Evolutionary conservation across 805 yeast species (phyloP), one percentile per base, ranked within the genome.

Genomic region (Cyberlindnera bimundalis): DNA sequence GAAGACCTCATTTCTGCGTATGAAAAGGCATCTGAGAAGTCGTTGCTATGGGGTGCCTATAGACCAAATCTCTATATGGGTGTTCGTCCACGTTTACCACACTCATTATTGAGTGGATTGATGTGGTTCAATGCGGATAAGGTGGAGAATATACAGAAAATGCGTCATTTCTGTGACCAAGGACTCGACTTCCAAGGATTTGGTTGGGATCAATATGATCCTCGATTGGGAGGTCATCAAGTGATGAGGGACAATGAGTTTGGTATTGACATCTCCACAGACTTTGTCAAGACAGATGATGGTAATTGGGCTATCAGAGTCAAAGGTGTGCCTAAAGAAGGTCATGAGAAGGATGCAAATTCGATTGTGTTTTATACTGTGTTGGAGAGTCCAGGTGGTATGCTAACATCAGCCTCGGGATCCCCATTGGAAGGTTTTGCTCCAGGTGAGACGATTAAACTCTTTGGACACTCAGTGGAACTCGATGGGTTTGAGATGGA

Each of bases 1-100:
- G 37, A 36, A 6, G 29, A 37, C 8, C 33, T 53, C 17, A 31
- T 48, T 3, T 31, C 37, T 3, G 47, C 54, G 0, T 69, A 59
- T 38, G 58, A 60, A 32, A 45, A 53, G 20, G 62, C 66, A 26
- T 68, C 75, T 6, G 65, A 70, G 35, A 64, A 72, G 30, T 74
- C 87, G 2, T 65, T 85, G 20, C 60, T 78, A 24, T 91, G 99
- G 99, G 98, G 96, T 1, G 95, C 98, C 1, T 91, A 89, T 62
- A 67, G 97, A 48, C 81, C 96, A 8, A 84, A 87, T 41, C 68
- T 87, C 31, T 93, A 90, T 62, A 67, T 90, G 45, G 98, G 98
- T 2, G 66, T 93, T 34, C 71, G 90, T 33, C 96, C 98, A 3
- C 68, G 91, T 5, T 54, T 84, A 3, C 96, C 96, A 2, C 71